Base-by-base conservation (phyloP, 371 early-diverging fungal genomes). In the Mortierella sp. region DNA sequence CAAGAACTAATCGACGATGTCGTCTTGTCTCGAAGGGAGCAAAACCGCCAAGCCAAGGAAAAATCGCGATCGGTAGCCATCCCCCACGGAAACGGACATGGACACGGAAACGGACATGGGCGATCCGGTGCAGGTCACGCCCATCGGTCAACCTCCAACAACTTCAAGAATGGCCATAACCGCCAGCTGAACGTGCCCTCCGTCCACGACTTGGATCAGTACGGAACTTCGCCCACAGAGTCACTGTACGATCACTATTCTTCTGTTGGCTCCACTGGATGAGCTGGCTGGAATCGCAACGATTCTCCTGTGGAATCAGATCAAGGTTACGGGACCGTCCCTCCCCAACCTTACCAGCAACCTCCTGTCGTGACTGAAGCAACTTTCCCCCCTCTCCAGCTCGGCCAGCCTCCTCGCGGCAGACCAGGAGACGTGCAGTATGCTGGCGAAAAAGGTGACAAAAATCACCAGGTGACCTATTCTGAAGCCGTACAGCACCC, bases 241-340 rank as follows among this genome's bases (percentile, higher is more conserved):
- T 80, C 82, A 0, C 6, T 38, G n/a, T 81, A 86, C 68, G 86
- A 86, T 50, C 82, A 86, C 28, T 86, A 86, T 31, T 86, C 86
- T 4, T 82, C 86, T 2, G 74, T 82, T 16, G 86, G 86, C 44
- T 86, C 86, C 11, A 82, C 55, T 38, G 82, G 78, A 7, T 82
- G 80, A 11, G 38, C 28, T 6, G 75, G 76, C 26, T 86, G 86
- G 86, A 77, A 75, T 63, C 75, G 72, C 45, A 55, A 45, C 16
- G 77, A 75, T n/a, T 86, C 86, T 2, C 77, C 82, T 21, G 72
- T 80, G 11, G 86, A 86, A 24, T 86, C 86, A 9, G 86, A 86
- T 48, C 86, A 86, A 70, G 86, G 86, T 21, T 86, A 86, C 47
- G 86, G 82, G n/a, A 86, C 86, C 10, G 80, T 78, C 19, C 81